Evolutionary conservation across 1,284 basidiomycete genomes (phyloP).

Genomic region (Peniophora sp.): DNA sequence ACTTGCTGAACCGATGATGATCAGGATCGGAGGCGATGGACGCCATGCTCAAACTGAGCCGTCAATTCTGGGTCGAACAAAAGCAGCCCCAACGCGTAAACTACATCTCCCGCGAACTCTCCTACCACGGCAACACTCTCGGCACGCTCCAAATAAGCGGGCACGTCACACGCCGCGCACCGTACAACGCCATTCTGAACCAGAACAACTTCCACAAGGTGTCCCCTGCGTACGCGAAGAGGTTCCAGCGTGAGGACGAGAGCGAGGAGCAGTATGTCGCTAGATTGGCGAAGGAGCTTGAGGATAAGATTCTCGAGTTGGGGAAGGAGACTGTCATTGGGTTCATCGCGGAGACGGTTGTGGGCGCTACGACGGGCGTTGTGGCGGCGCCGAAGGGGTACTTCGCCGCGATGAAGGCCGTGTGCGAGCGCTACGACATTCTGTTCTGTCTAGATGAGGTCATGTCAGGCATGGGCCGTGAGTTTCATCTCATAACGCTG

Average conservation of each 20-base stretch:
- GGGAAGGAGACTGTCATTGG: slow-evolving; percentile 76
- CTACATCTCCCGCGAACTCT: slow-evolving; percentile 73
- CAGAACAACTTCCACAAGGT: slow-evolving; percentile 67
- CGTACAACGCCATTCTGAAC: slow-evolving; percentile 61
- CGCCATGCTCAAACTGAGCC: slow-evolving; percentile 66
- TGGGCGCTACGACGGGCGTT: slow-evolving; percentile 76
- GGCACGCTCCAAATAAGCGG: slow-evolving; percentile 59
- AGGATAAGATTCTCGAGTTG: slow-evolving; percentile 74
- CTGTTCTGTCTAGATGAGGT: slow-evolving; percentile 85
- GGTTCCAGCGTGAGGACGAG: slow-evolving; percentile 63
- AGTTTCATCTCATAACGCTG: slow-evolving; percentile 18
- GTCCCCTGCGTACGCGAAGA: slow-evolving; percentile 77
- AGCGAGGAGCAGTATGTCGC: slow-evolving; percentile 72
- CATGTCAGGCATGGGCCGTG: slow-evolving; percentile 83
- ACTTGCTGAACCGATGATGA: slow-evolving; percentile 1
- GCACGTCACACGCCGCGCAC: slow-evolving; percentile 57
- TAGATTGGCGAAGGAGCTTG: slow-evolving; percentile 68
- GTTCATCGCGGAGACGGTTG: slow-evolving; percentile 78
- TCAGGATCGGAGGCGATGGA: slow-evolving; percentile 84
- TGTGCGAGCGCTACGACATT: slow-evolving; percentile 82
- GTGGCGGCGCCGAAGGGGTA: slow-evolving; percentile 73
- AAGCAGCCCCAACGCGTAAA: slow-evolving; percentile 63
- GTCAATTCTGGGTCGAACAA: slow-evolving; percentile 70
- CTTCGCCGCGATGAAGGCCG: slow-evolving; percentile 76
- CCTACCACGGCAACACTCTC: slow-evolving; percentile 82